A percentile compares a stretch with the other conserved stretches of the same genome.
These are phyloP conservation scores for Coemansia sp. DNA, from an alignment of 192 early-diverging fungal species.

Conservation along the genomic window DNA sequence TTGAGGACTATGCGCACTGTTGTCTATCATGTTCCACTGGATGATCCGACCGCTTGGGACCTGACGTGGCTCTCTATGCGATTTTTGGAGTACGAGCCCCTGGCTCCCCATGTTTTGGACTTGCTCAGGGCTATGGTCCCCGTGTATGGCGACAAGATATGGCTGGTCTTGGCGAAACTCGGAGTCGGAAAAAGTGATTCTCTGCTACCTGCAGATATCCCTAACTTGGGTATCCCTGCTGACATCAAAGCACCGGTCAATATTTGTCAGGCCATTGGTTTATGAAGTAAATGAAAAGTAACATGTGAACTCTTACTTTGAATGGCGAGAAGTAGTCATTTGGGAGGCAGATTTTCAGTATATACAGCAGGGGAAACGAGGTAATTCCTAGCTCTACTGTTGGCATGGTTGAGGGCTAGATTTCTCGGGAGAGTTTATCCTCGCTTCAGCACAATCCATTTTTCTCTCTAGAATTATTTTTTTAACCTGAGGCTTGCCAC, in stretches of 20 bases:
- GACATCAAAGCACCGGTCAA: conserved; percentile 8
- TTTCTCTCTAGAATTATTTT: not conserved
- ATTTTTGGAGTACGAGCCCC: conserved; percentile 6
- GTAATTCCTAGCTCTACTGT: no score
- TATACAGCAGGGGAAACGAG: not conserved
- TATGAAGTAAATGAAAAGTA: not conserved
- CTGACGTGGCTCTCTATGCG: conserved; percentile 14
- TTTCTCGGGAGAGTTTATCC: no score
- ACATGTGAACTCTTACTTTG: no score
- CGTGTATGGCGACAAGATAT: conserved; percentile 40
- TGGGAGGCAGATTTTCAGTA: not conserved
- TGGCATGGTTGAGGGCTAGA: no score
- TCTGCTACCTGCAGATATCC: conserved; percentile 1
- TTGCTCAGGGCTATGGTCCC: conserved; percentile 36
- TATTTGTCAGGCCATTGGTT: conserved; percentile 24
- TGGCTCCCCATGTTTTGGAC: conserved; percentile 2
- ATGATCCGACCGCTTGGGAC: conserved; percentile 29
- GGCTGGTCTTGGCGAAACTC: conserved; percentile 39
- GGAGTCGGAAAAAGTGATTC: not conserved
- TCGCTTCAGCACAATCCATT: no score
- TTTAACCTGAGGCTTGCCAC: not conserved
- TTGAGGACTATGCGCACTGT: conserved; percentile 30
- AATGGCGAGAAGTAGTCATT: no score
- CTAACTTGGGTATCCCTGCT: conserved; percentile 10
- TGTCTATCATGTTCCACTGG: conserved; percentile 27